These are phyloP conservation scores for Corymbia citriodora DNA, from an alignment of 441 rosid genomes.

Conservation along the genomic window DNA sequence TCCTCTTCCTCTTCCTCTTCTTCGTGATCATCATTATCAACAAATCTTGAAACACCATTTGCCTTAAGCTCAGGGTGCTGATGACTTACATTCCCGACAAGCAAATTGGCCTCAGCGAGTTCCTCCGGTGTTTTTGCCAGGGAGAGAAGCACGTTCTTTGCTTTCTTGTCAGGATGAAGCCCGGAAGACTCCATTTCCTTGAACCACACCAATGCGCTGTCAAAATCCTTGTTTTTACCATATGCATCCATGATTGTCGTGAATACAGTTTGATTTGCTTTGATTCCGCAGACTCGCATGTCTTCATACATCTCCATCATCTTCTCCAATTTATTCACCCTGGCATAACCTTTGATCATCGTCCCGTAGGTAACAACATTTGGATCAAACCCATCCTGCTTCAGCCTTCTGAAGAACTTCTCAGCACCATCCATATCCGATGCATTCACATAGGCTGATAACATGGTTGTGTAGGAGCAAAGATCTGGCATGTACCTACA, in stretches of 20 bases:
- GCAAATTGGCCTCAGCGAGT: conserved; percentile 52
- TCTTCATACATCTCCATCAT: conserved; percentile 64
- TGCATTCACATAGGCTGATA: conserved; percentile 86
- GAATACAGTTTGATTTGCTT: conserved; percentile 74
- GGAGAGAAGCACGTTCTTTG: conserved; percentile 80
- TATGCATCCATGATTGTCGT: conserved; percentile 88
- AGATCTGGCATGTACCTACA: conserved; percentile 74
- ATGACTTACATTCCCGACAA: conserved; percentile 30
- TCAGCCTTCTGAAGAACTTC: conserved; percentile 68
- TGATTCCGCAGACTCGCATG: conserved; percentile 53
- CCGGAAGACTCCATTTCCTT: conserved; percentile 12
- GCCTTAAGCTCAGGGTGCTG: conserved; percentile 6
- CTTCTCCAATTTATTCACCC: conserved; percentile 58
- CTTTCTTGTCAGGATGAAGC: conserved; percentile 73
- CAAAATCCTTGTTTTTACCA: conserved; percentile 74
- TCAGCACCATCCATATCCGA: conserved; percentile 88
- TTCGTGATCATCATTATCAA: conserved; percentile 14
- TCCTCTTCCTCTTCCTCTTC: conserved; percentile 21
- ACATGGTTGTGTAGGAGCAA: conserved; percentile 90
- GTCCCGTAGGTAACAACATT: conserved; percentile 76
- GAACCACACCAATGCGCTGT: conserved; percentile 70
- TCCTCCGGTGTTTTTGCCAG: conserved; percentile 68
- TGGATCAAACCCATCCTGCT: conserved; percentile 61
- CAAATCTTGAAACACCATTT: conserved; percentile 15
- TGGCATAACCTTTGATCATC: conserved; percentile 82